Base-by-base conservation (phyloP, 495 filamentous ascomycete species). In the Hypoxylon perforatum region DNA sequence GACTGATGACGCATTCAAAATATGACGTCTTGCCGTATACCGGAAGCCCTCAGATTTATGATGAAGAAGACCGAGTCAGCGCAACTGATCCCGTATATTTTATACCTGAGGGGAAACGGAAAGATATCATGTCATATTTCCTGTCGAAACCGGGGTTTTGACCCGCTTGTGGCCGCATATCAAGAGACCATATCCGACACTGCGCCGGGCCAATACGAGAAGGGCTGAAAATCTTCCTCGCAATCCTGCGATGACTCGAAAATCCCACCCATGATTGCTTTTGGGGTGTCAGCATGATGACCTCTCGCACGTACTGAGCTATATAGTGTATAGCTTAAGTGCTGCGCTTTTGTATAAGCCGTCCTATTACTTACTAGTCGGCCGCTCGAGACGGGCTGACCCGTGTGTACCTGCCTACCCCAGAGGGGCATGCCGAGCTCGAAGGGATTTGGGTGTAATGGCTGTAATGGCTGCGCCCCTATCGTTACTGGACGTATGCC, bases 31-130 rank as follows among this genome's bases (percentile, higher is more conserved):
- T 78, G 23, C 83, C 82, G 9, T 76, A 77, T 46, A 77, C 81
- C 51, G 81, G 77, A 54, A 81, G 79, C 21, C 71, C 67, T 42
- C 83, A 82, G 71, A 71, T 85, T 55, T 87, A 78, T 61, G 77
- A 80, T 33, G 80, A 84, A 22, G 76, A 79, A 41, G 81, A 88
- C 64, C 71, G 81, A 25, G 78, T 91, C 44, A 77, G 61, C 49
- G 82, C 80, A 17, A 81, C 92, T 25, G 92, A 98, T 76, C 95
- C 95, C 9, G 81, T 97, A 19, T 97, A 89, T 80, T 89, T 92
- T 55, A 88, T 97, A 52, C 92, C 93, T 12, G 87, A 88, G 77
- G 81, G 85, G 65, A 82, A 81, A 30, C 89, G 88, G 50, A 85
- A 89, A 69, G 78, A 77, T 11, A 88, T 89, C 65, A 85, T 84